Evolutionary conservation across 1,284 basidiomycete species (phyloP), one percentile per base, ranked within the genome.

Genomic region (Stereum hirsutum): DNA sequence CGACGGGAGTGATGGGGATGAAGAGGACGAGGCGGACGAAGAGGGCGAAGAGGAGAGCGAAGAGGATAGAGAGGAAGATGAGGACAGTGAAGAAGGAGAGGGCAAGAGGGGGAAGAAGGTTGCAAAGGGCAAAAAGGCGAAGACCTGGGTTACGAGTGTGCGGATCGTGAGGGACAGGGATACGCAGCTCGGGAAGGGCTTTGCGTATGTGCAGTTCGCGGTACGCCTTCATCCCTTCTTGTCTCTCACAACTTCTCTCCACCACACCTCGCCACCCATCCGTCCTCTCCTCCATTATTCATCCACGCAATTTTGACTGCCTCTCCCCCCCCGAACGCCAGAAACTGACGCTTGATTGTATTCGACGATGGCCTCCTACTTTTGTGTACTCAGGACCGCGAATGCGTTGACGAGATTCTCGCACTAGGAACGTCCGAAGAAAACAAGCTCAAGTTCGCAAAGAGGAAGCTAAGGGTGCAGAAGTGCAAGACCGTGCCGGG

Each of bases 161-260:
- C 78, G 95, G 26, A 79, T 98, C 47, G 74, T 99, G 36, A 76
- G 92, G 36, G 95, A 99, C 63, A 80, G 80, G 53, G 91, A 91
- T 45, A 96, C 92, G 1, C 93, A 94, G 53, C 75, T 98, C 27
- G 95, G 95, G n/a, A 98, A 97, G 65, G 95, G 95, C 1, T 95
- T 99, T 58, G 94, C 86, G 8, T 98, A 98, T 59, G 83, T 98
- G 7, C 83, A 91, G 53, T 92, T 98, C 52, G 59, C 69, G 42
- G 93, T 91, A 59, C 55, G 83, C 75, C 12, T 36, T 32, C 41
- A 42, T 24, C 21, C 20, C 38, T 33, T 45, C 20, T 36, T 11
- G 6, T 44, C 39, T 23, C 37, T 39, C n/a, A n/a, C n/a, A n/a
- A n/a, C n/a, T n/a, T n/a, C n/a, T n/a, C n/a, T n/a, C n/a, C n/a